Base-by-base conservation (phyloP, 2,329 filamentous ascomycete genomes). In the Diplocarpon rosae region DNA sequence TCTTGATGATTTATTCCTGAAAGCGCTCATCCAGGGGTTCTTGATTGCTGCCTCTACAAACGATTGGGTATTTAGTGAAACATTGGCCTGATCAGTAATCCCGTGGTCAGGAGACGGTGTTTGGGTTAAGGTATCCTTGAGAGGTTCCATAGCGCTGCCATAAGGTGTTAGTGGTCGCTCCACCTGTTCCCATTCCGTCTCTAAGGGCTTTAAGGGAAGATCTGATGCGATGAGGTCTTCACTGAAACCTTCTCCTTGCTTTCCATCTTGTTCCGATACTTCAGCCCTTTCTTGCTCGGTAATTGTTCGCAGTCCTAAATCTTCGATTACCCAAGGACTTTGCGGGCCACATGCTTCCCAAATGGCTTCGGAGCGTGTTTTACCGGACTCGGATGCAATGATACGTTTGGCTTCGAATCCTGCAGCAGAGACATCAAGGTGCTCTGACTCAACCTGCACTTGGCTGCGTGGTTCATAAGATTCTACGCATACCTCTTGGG, bases 311-410 rank as follows among this genome's bases (percentile, higher is more conserved):
- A 39, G 33, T 36, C 42, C 38, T 37, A 39, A 30, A 37, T 36
- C 20, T 12, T 55, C 51, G 37, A 40, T 29, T 17, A 47, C 47
- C 60, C 56, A 62, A 11, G 57, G 61, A 40, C 57, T 60, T 53
- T 60, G 59, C 31, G 36, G 51, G 9, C 32, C 49, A 39, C 43
- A 39, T n/a, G 41, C 37, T 42, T 45, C 28, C 46, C 46, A 49
- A 20, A 48, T 51, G 16, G 37, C 20, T 34, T 49, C 43, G 12
- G 37, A 43, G 12, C 42, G n/a, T 31, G 28, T 24, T 24, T 24
- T 7, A 7, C 20, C 20, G 4, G 20, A 24, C 20, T 24, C 7
- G 20, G 20, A 24, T 24, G 3, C 20, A 24, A 24, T 24, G 20
- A 24, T 24, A 24, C 20, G 7, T 3, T 32, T 32, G 30, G 11